Base-by-base conservation (phyloP, 345 rosid genomes). In the Eucalyptus microcorys region DNA sequence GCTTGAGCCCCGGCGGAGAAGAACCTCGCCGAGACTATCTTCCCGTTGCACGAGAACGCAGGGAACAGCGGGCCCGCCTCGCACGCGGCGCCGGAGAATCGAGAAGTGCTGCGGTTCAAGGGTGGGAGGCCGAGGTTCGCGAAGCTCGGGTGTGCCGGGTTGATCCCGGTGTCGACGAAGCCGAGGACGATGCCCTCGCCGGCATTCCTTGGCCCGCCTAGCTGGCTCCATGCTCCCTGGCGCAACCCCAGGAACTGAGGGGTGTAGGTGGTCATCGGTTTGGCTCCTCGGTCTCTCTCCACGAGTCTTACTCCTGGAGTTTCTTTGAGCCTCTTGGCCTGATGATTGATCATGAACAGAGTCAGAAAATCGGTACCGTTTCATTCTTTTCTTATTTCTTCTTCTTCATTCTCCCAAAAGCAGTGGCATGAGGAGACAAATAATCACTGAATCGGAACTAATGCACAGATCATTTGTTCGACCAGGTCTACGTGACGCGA, bases 1-100 rank as follows among this genome's bases (percentile, higher is more conserved):
- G 97, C 94, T 88, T 89, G 91, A 93, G 99, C 99, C 66, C 97
- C 99, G n/a, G 96, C 96, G 4, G 97, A 92, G 92, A 97, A 95
- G 92, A 92, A 96, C 93, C 93, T 93, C 17, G 99, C 99, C 11
- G 98, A 95, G 49, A 91, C 91, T 49, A 96, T 95, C 93, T 97
- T 96, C 14, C 98, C 98, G 43, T 95, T 96, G 93, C 99, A 97
- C 26, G 98, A 93, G 52, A 81, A 87, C 1, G 55, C 47, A 1
- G 97, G 96, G 86, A 96, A 96, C 26, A 86, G 87, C 30, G 96
- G 96, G 84, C 99, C 99, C 17, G 91, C 91, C 91, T 96, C 94
- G 59, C 98, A 95, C 40, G 92, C 94, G 4, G 99, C 98, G 7
- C 99, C 98, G 4, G 95, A 92, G 89, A 97, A 97, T 88, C 89